Percentiles rank a stretch among this genome's conserved stretches.
phyloP scores from a whole-genome alignment of 139 green algal genomes.

The Parachlorella kessleri region DNA sequence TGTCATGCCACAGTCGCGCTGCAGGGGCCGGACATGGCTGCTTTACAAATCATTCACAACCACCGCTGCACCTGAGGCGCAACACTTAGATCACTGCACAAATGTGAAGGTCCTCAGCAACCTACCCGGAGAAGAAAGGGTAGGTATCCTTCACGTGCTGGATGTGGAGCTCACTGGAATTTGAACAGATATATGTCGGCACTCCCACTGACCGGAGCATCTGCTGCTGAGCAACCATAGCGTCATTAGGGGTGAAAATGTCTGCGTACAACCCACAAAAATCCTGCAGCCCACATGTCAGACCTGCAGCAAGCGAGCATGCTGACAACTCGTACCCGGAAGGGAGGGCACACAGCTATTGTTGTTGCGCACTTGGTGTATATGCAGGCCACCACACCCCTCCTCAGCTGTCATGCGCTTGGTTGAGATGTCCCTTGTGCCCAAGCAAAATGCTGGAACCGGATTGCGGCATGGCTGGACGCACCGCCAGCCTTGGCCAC shows the following conservation, averaged over 20 bases:
- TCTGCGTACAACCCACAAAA: slow-evolving; percentile 18
- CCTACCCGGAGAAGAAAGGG: background rate
- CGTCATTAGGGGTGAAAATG: slow-evolving; percentile 4
- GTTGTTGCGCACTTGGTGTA: background rate
- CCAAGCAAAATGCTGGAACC: background rate
- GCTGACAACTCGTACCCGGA: background rate
- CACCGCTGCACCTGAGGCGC: too few relatives aligned
- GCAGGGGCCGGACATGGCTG: background rate
- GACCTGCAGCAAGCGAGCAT: background rate
- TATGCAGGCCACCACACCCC: background rate
- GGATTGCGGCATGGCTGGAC: background rate
- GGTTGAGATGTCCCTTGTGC: too few relatives aligned
- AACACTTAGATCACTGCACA: background rate
- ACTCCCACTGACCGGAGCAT: background rate
- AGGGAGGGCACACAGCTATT: background rate
- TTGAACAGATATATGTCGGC: background rate
- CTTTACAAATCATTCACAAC: background rate
- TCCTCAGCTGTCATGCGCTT: too few relatives aligned
- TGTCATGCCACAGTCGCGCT: background rate
- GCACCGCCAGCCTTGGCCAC: background rate
- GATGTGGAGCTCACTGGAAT: slow-evolving; percentile 1
- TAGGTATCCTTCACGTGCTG: background rate
- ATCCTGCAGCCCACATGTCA: background rate
- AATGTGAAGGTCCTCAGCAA: background rate
- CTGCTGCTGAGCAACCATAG: slow-evolving; percentile 21